Conservation (phyloP, 768 basidiomycete genomes). For the Pholiota molesta region DNA sequence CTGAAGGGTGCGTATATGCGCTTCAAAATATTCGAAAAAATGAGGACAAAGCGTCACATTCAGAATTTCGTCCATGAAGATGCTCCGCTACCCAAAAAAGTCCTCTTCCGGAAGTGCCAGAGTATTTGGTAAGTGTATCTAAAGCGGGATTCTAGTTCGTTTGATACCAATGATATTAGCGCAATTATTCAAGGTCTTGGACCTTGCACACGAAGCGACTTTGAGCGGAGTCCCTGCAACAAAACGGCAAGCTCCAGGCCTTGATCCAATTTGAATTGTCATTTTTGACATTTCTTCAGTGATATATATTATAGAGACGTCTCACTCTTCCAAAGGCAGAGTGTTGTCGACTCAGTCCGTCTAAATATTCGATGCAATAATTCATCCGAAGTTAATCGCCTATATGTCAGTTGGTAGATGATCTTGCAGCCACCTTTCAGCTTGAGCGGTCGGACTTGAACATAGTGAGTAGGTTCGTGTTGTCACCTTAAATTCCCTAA, state of each 20-base stretch:
- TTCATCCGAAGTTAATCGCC: neutral
- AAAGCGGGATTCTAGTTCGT: conserved; percentile 12
- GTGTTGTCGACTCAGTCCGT: conserved; percentile 74
- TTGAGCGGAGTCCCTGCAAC: conserved; percentile 56
- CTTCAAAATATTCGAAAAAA: conserved; percentile 1
- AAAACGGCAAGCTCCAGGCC: conserved; percentile 51
- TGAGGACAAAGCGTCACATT: neutral
- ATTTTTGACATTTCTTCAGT: conserved; percentile 38
- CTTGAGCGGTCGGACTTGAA: conserved; percentile 77
- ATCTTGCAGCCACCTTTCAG: conserved; percentile 82
- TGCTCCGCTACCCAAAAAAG: conserved; percentile 39
- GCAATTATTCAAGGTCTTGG: conserved; percentile 66
- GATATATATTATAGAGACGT: conserved; percentile 92
- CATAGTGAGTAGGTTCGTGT: conserved; percentile 52
- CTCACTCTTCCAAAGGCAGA: conserved; percentile 73
- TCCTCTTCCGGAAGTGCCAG: conserved; percentile 38
- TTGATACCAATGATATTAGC: conserved; percentile 43
- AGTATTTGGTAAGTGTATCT: conserved; percentile 38
- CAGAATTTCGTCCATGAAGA: conserved; percentile 24
- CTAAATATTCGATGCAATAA: neutral
- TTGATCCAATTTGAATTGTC: neutral
- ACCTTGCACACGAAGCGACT: conserved; percentile 72
- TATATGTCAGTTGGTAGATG: conserved; percentile 76
- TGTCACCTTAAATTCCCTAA: neutral
- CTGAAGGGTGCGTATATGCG: conserved; percentile 29